Conservation (phyloP, 345 rosid species). For the Gossypium longicalyx region DNA sequence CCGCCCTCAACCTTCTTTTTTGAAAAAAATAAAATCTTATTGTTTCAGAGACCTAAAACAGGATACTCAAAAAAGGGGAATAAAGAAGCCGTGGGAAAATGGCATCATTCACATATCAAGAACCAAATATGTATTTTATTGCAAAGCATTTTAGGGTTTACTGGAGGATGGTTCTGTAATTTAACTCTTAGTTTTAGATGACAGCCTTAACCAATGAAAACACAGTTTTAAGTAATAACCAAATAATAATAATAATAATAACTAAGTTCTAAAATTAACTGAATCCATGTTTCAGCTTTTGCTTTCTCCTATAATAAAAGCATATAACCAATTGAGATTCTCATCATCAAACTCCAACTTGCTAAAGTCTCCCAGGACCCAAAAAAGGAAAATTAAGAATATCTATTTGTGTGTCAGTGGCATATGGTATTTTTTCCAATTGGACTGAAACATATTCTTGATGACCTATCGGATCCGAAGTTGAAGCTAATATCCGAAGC, state of each 20-base stretch:
- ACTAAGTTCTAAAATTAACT: background rate
- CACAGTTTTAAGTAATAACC: background rate
- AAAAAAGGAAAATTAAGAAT: background rate
- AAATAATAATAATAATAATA: background rate
- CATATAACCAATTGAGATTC: background rate
- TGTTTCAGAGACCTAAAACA: too few species aligned
- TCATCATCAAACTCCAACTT: background rate
- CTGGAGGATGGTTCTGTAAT: background rate
- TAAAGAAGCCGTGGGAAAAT: background rate
- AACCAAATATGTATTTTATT: background rate
- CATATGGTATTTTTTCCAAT: constrained; percentile 51
- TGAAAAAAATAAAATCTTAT: too few species aligned
- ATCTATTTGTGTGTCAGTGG: constrained; percentile 23
- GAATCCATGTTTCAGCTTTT: background rate
- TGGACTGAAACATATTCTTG: constrained; percentile 58
- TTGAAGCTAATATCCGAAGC: constrained; percentile 50
- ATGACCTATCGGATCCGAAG: constrained; percentile 58
- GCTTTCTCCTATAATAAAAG: background rate
- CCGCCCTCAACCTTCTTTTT: background rate
- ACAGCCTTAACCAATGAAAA: background rate
- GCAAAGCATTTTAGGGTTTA: background rate
- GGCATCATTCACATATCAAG: background rate
- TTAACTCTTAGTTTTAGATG: background rate
- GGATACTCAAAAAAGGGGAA: background rate
- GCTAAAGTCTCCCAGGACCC: background rate